phyloP scores from a whole-genome alignment of 2,329 filamentous ascomycete species.

The Diplodia scrobiculata region DNA sequence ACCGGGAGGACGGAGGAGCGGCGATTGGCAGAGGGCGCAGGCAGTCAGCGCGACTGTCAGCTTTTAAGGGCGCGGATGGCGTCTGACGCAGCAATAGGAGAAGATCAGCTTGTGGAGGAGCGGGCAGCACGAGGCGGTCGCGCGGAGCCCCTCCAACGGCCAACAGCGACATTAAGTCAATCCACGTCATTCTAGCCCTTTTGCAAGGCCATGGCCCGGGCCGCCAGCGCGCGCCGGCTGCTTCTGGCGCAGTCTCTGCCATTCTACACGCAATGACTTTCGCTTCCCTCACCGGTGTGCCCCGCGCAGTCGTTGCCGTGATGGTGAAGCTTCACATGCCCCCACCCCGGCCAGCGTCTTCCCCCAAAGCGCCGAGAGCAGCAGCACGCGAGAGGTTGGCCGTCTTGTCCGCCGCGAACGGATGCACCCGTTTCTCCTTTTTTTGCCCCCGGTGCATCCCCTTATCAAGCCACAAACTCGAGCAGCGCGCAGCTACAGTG shows the following conservation, averaged over 20 bases:
- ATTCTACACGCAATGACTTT: neutral
- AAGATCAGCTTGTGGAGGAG: slow-evolving; percentile 18
- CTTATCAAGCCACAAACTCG: slow-evolving; percentile 20
- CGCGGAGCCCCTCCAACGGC: slow-evolving; percentile 11
- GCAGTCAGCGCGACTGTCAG: neutral
- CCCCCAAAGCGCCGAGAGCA: neutral
- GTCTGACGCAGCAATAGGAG: slow-evolving; percentile 17
- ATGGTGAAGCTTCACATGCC: slow-evolving; percentile 11
- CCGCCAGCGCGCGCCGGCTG: slow-evolving; percentile 4
- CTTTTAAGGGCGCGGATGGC: slow-evolving; percentile 16
- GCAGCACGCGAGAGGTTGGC: neutral
- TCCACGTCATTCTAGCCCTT: slow-evolving; percentile 13
- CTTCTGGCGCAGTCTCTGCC: slow-evolving; percentile 23
- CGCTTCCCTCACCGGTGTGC: neutral
- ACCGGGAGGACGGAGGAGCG: neutral
- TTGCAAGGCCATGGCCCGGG: slow-evolving; percentile 3
- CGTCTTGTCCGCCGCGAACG: slow-evolving; percentile 3
- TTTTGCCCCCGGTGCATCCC: neutral
- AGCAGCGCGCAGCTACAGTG: neutral
- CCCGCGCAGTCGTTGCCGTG: slow-evolving; percentile 4
- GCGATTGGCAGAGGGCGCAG: slow-evolving; percentile 10
- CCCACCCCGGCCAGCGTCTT: neutral
- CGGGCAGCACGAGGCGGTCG: neutral
- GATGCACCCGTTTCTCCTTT: slow-evolving; percentile 5
- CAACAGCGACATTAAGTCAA: slow-evolving; percentile 6